phyloP scores from a whole-genome alignment of 805 yeast genomes.

The Wickerhamiella dianesei region DNA sequence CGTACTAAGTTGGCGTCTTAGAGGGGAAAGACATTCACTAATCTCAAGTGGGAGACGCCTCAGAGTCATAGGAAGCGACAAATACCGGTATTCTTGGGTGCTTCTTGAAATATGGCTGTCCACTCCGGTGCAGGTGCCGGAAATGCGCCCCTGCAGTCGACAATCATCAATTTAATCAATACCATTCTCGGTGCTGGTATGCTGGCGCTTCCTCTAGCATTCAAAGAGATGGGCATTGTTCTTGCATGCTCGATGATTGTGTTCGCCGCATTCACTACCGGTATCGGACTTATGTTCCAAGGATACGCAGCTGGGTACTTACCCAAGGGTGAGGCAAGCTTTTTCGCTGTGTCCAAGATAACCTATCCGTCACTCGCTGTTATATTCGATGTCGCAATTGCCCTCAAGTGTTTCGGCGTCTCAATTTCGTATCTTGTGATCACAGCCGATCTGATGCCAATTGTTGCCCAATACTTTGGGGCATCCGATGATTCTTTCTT shows the following conservation, averaged over 20 bases:
- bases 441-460: slow-evolving; percentile 65
- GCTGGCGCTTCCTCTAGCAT: slow-evolving; percentile 62
- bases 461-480: slow-evolving; percentile 24
- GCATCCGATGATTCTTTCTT: slow-evolving; percentile 32
- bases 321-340: slow-evolving; percentile 49
- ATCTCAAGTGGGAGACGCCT: no score
- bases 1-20: background rate
- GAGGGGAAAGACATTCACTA: background rate
- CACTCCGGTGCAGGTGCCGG: background rate
- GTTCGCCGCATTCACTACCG: slow-evolving; percentile 52
- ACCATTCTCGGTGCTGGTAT: slow-evolving; percentile 71
- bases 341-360: slow-evolving; percentile 50
- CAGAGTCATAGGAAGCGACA: no score
- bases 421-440: slow-evolving; percentile 62
- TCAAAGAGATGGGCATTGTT: slow-evolving; percentile 46
- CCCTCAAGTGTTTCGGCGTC: slow-evolving; percentile 68
- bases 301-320: slow-evolving; percentile 28
- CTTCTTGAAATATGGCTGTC: background rate
- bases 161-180: slow-evolving; percentile 50
- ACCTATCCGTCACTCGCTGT: slow-evolving; percentile 59
- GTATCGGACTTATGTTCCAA: slow-evolving; percentile 36
- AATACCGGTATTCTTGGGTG: background rate
- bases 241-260: slow-evolving; percentile 42
- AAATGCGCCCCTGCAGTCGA: slow-evolving; percentile 38
- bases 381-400: slow-evolving; percentile 59